These are phyloP conservation scores for Penicillium waksmanii DNA, from an alignment of 495 filamentous ascomycete species.

Conservation along the genomic window DNA sequence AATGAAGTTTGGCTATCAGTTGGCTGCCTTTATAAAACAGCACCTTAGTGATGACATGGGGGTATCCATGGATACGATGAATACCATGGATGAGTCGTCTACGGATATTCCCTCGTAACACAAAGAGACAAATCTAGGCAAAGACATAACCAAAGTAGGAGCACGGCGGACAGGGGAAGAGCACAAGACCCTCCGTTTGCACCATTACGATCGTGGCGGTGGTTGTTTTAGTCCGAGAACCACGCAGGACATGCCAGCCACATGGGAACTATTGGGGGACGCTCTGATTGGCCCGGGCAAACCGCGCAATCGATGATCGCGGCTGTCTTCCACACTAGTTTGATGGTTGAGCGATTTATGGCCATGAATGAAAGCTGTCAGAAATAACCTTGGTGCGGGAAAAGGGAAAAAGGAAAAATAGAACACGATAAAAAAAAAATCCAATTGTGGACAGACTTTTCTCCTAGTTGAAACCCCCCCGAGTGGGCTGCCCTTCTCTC, in stretches of 20 bases:
- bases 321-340: not conserved
- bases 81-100: not conserved
- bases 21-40: not conserved
- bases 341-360: conserved; percentile 26
- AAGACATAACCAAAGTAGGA: not conserved
- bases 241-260: no score
- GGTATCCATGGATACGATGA: not conserved
- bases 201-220: not conserved
- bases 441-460: not conserved
- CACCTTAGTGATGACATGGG: not conserved
- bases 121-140: not conserved
- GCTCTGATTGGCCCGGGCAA: conserved; percentile 26
- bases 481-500: not conserved
- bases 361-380: conserved; percentile 11
- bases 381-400: not conserved
- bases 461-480: not conserved
- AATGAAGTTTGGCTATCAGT: no score
- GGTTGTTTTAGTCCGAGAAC: not conserved
- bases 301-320: conserved; percentile 26
- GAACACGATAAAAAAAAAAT: not conserved
- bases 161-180: not conserved
- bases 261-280: not conserved
- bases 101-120: conserved; percentile 2
- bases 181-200: not conserved
- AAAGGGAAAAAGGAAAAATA: not conserved